Evolutionary conservation across 768 basidiomycete species (phyloP), one percentile per base, ranked within the genome.

Genomic region (Lyophyllum semitale): DNA sequence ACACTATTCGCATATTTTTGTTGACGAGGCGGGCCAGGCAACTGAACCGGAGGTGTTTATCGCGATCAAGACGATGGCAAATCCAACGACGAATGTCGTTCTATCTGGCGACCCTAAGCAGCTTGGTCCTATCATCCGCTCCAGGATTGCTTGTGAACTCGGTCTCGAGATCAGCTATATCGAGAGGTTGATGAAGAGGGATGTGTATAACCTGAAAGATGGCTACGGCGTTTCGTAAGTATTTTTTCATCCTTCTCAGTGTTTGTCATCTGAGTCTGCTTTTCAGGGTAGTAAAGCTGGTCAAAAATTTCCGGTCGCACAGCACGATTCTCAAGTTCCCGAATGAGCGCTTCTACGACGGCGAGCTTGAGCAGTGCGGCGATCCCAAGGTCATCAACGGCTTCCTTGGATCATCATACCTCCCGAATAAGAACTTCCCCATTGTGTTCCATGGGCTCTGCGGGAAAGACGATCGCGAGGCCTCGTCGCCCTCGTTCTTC

Each of bases 11-110:
- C 85, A 89, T 56, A 84, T 90, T 13, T 85, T 89, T 63, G 68
- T 87, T 8, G 87, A 90, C 59, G 87, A 90, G 63, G 87, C 87
- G 0, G 87, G 85, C 0, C 87, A 90, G 61, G 85, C 86, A 2
- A 84, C 83, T 0, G 88, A 90, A 65, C 84, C 87, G 0, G 87
- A 89, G 64, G 75, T 76, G 0, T 84, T 87, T 68, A 75, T 87
- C 15, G 71, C 81, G 0, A 79, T 89, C 69, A 84, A 84, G 69
- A 83, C 81, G 0, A 74, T 87, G 67, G 81, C 84, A 0, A 74
- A 79, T 51, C 65, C 64, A 4, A 51, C 60, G 0, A 89, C 87
- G 0, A 85, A 82, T 45, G 67, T 89, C 23, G 66, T 89, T 3
- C 72, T 91, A 0, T 81, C 85, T 1, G 88, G 88, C 0, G 88